Base-by-base conservation (phyloP, 306 rosid species). In the Casuarina cunninghamiana region DNA sequence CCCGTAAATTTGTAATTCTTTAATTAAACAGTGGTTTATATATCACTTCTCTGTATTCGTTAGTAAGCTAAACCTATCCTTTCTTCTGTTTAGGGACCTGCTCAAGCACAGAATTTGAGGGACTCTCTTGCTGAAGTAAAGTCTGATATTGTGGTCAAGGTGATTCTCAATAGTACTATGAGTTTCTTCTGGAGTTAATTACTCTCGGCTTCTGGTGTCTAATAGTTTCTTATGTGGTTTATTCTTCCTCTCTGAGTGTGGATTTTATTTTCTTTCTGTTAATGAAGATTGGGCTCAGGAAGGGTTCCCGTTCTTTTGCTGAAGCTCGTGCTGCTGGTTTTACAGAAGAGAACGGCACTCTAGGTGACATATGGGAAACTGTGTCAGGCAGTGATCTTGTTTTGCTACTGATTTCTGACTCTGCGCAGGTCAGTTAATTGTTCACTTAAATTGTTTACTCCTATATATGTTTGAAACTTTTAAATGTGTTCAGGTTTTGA, bases 301-400 rank as follows among this genome's bases (percentile, higher is more conserved):
- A 91, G 89, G 99, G 99, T 17, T 95, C 99, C 66, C 87, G 84
- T 19, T 95, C 99, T 55, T 95, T 87, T 75, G 83, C 87, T 10
- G 99, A 95, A 85, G 99, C 99, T 46, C 91, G 99, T 0, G 89
- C 90, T 8, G 90, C 90, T 87, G 99, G 99, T 70, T 95, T 95
- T 71, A 80, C 83, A 2, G 97, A 95, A 87, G 99, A 93, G 83
- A 90, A 77, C 79, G 99, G 99, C 69, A 93, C 99, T 75, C 84
- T 95, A 74, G 99, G 98, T 67, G 99, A 95, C 80, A 90, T 95
- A 53, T 93, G 87, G 82, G 97, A 93, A 84, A 93, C 98, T 45
- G 54, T 95, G 75, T 85, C 94, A 0, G 88, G 89, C 69, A 93
- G 98, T 83, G 99, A 95, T 86, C 97, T 95, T 46, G 97, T 95